Evolutionary conservation across 495 filamentous ascomycete species (phyloP).

Genomic region (Lophium mytilinum): DNA sequence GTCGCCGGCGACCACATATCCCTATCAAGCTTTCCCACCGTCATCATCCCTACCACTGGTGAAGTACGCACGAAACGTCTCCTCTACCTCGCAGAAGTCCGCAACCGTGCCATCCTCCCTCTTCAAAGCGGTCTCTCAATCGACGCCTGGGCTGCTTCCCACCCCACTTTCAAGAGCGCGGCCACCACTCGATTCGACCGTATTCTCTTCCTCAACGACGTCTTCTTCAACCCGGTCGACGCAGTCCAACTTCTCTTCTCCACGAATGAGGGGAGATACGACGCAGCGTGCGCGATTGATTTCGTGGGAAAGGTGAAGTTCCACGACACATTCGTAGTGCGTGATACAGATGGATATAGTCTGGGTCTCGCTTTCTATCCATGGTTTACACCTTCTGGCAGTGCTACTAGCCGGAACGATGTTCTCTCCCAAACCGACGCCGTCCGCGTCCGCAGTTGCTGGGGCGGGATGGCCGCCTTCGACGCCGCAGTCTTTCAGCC

Average conservation of each 20-base stretch:
- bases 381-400: slow-evolving; percentile 55
- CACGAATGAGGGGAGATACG: slow-evolving; percentile 56
- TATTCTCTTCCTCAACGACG: slow-evolving; percentile 67
- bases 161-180: background rate
- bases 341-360: slow-evolving; percentile 61
- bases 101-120: slow-evolving; percentile 62
- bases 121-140: slow-evolving; percentile 26
- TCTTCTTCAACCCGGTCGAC: slow-evolving; percentile 60
- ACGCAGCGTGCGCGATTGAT: slow-evolving; percentile 65
- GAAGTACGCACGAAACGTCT: slow-evolving; percentile 58
- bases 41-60: slow-evolving; percentile 51
- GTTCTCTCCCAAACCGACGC: slow-evolving; percentile 55
- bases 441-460: slow-evolving; percentile 66
- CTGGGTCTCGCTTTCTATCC: slow-evolving; percentile 64
- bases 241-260: slow-evolving; percentile 63
- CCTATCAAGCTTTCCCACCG: slow-evolving; percentile 42
- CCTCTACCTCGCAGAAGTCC: slow-evolving; percentile 62
- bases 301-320: slow-evolving; percentile 53
- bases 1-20: slow-evolving; percentile 44
- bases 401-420: slow-evolving; percentile 47
- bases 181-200: slow-evolving; percentile 46
- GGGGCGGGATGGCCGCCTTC: slow-evolving; percentile 74
- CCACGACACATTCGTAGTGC: slow-evolving; percentile 70
- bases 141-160: background rate
- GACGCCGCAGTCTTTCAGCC: slow-evolving; percentile 55